phyloP scores from a whole-genome alignment of 1,284 basidiomycete genomes.

The Cutaneotrichosporon mucoides region DNA sequence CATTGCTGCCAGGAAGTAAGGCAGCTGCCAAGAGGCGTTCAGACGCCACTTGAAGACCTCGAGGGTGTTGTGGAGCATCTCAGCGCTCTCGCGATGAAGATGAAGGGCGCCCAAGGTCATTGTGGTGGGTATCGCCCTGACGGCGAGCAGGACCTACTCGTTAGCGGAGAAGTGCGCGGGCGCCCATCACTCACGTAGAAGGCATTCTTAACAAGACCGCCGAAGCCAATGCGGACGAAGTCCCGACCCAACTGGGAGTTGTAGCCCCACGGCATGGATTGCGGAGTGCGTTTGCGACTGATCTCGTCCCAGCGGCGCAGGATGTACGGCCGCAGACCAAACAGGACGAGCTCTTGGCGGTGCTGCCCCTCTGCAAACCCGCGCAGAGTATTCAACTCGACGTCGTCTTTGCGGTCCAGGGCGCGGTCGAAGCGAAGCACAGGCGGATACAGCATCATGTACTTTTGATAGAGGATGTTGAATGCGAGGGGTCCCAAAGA shows the following conservation, averaged over 20 bases:
- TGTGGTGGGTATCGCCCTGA: constrained; percentile 61
- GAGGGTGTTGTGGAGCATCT: not conserved
- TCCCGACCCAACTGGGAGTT: not conserved
- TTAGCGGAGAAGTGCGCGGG: not conserved
- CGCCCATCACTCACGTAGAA: constrained; percentile 4
- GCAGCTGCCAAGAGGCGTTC: constrained; percentile 66
- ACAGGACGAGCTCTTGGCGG: constrained; percentile 70
- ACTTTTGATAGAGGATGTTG: not conserved
- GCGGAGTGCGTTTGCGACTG: not conserved
- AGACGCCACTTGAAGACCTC: not conserved
- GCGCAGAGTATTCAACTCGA: constrained; percentile 49
- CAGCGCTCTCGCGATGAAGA: constrained; percentile 66
- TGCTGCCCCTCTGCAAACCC: constrained; percentile 65
- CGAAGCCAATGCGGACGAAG: not conserved
- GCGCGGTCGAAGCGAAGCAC: not conserved
- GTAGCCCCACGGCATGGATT: not conserved
- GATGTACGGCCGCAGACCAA: constrained; percentile 76
- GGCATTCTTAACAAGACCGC: not conserved
- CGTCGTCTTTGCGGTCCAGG: too few species aligned
- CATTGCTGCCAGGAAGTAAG: constrained; percentile 77
- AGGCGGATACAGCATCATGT: not conserved
- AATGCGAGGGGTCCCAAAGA: constrained; percentile 9
- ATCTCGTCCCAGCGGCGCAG: constrained; percentile 61
- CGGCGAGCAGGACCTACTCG: constrained; percentile 58
- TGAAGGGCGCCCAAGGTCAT: constrained; percentile 67